These are phyloP conservation scores for Aspergillus puulaauensis DNA, from an alignment of 2,329 filamentous ascomycete genomes.

Conservation along the genomic window DNA sequence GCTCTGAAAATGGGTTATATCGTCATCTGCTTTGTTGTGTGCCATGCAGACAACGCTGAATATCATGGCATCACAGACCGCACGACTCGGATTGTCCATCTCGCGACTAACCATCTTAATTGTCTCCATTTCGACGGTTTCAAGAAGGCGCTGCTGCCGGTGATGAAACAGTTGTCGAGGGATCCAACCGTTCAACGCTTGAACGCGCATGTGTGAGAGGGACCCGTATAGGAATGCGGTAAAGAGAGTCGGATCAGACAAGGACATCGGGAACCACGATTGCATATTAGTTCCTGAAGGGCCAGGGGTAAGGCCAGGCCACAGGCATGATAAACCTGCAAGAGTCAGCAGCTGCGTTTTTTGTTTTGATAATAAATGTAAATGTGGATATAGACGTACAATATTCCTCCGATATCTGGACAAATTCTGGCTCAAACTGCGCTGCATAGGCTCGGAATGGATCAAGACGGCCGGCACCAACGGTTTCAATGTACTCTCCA, in stretches of 20 bases:
- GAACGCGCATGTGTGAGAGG: conserved; percentile 32
- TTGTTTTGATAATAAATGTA: not conserved
- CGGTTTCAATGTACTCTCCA: conserved; percentile 17
- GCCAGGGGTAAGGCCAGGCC: conserved; percentile 29
- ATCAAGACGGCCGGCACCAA: conserved; percentile 24
- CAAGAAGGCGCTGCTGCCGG: conserved; percentile 24
- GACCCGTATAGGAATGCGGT: conserved; percentile 33
- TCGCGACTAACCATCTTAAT: conserved; percentile 37
- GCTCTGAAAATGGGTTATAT: conserved; percentile 9
- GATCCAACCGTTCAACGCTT: conserved; percentile 27
- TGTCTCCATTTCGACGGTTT: conserved; percentile 32
- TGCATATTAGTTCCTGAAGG: conserved; percentile 2
- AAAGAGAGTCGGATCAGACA: conserved; percentile 29
- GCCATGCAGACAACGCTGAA: conserved; percentile 38
- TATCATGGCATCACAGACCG: conserved; percentile 35
- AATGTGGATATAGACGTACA: conserved; percentile 19
- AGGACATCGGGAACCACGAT: conserved; percentile 31
- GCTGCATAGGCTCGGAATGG: conserved; percentile 29
- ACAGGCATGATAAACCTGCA: conserved; percentile 25
- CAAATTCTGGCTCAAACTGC: conserved; percentile 20
- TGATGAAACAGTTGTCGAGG: conserved; percentile 20
- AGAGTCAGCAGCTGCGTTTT: not conserved
- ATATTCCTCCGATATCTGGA: conserved; percentile 27
- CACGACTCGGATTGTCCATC: conserved; percentile 30
- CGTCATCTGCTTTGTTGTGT: conserved; percentile 28